These are phyloP conservation scores for Boletus patriciae DNA, from an alignment of 768 basidiomycete species.

Conservation along the genomic window DNA sequence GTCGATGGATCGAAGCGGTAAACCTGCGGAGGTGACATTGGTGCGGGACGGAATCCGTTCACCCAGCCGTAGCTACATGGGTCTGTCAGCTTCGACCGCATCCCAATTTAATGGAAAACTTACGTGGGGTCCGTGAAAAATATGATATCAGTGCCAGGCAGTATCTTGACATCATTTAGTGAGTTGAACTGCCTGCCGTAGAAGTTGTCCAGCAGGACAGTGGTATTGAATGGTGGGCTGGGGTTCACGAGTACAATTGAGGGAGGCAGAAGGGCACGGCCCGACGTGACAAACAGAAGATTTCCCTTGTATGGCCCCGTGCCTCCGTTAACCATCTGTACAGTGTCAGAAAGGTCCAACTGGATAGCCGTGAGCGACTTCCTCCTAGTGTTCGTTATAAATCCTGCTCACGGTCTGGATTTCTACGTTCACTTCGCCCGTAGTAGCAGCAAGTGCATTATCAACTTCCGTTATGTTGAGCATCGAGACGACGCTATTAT, in stretches of 20 bases:
- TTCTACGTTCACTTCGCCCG: conserved; percentile 47
- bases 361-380: conserved; percentile 25
- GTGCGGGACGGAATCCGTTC: conserved; percentile 63
- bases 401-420: conserved; percentile 38
- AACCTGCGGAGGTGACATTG: conserved; percentile 70
- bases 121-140: conserved; percentile 78
- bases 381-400: not conserved
- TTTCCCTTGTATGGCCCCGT: conserved; percentile 61
- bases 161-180: conserved; percentile 75
- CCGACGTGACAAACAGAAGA: conserved; percentile 62
- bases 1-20: conserved; percentile 71
- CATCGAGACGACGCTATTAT: conserved; percentile 62
- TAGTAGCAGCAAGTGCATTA: conserved; percentile 37
- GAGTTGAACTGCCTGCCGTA: conserved; percentile 84
- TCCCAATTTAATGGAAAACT: conserved; percentile 20
- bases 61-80: conserved; percentile 58
- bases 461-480: conserved; percentile 62
- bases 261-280: conserved; percentile 62
- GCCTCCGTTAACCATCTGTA: conserved; percentile 73
- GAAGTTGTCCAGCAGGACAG: conserved; percentile 74
- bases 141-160: conserved; percentile 61
- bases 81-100: not conserved
- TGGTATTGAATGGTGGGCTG: conserved; percentile 59
- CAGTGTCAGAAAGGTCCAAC: conserved; percentile 56
- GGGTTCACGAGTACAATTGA: conserved; percentile 68